Evolutionary conservation across 2,329 filamentous ascomycete genomes (phyloP).

Genomic region (Stagonosporopsis chrysanthemi): DNA sequence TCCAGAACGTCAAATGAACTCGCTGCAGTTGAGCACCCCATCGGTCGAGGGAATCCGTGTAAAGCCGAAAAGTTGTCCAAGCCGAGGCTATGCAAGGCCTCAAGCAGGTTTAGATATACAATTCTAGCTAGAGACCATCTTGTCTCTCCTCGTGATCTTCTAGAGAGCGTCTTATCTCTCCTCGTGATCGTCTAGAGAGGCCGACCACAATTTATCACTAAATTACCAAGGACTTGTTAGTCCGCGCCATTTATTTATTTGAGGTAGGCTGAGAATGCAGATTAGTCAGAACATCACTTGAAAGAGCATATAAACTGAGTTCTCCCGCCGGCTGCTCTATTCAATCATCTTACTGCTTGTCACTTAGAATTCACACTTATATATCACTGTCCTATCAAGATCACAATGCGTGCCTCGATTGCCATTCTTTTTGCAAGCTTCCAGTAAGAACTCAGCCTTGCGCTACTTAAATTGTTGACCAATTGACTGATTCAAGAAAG

Average conservation of each 20-base stretch:
- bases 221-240: not conserved
- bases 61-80: not conserved
- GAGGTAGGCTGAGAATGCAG: not conserved
- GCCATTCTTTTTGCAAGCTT: not conserved
- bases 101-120: too few species aligned
- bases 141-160: too few species aligned
- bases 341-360: not conserved
- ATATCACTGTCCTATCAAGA: not conserved
- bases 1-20: not conserved
- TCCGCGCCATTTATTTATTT: not conserved
- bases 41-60: not conserved
- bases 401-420: not conserved
- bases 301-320: not conserved
- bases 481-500: not conserved
- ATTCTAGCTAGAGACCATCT: too few species aligned
- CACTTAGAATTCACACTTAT: not conserved
- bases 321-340: not conserved
- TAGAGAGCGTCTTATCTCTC: too few species aligned
- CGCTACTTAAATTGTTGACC: not conserved
- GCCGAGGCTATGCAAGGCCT: too few species aligned
- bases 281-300: not conserved
- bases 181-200: too few species aligned
- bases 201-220: not conserved
- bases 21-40: not conserved
- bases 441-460: not conserved